Conservation (phyloP, 257 asterid species). For the Fraxinus anomala region DNA sequence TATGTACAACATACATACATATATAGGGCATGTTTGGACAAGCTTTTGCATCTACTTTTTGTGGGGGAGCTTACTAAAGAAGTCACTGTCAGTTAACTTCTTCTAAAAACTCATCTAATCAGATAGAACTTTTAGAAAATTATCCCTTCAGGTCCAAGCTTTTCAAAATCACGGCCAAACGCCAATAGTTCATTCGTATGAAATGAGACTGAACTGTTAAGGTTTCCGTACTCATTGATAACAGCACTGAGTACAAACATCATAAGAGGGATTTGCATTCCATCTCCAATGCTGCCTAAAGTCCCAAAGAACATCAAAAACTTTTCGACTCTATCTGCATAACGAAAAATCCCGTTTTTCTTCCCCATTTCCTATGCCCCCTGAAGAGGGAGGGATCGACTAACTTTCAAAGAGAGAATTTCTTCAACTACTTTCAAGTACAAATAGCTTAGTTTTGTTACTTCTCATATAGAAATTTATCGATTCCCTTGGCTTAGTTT, state of each 20-base stretch:
- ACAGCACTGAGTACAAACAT: constrained; percentile 77
- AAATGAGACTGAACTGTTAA: constrained; percentile 32
- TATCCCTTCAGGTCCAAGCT: too few species aligned
- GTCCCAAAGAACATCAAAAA: constrained; percentile 66
- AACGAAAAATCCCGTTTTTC: constrained; percentile 62
- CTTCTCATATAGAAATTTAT: constrained; percentile 28
- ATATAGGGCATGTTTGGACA: too few species aligned
- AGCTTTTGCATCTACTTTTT: too few species aligned
- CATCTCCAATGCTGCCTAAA: constrained; percentile 87
- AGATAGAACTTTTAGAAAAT: too few species aligned
- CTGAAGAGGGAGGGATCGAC: constrained; percentile 22
- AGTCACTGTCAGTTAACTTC: too few species aligned
- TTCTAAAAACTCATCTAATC: too few species aligned
- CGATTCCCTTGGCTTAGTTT: not conserved
- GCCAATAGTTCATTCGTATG: constrained; percentile 1
- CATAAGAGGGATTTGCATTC: constrained; percentile 75
- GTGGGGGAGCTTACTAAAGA: too few species aligned
- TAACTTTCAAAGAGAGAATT: constrained; percentile 14
- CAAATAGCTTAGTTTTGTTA: not conserved
- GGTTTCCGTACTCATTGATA: constrained; percentile 61
- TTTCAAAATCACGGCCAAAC: too few species aligned
- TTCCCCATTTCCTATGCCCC: constrained; percentile 41
- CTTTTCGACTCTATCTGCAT: constrained; percentile 68
- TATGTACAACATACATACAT: too few species aligned
- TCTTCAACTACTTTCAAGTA: constrained; percentile 10